These are phyloP conservation scores for Pestalotiopsis sp. DNA, from an alignment of 2,329 filamentous ascomycete species.

Conservation along the genomic window DNA sequence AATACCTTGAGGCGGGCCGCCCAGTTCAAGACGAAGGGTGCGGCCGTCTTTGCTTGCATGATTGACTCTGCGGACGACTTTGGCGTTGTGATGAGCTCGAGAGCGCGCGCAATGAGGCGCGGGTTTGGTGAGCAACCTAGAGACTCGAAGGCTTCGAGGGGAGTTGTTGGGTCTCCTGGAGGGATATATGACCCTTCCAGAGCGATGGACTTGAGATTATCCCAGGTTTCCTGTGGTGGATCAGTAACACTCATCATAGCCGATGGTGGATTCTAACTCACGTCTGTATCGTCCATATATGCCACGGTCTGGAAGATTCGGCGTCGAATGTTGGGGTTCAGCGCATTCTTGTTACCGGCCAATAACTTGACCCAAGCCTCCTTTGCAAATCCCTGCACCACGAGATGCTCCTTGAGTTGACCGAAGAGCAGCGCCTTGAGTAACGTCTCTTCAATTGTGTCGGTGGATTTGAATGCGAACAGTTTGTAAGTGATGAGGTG, in stretches of 20 bases:
- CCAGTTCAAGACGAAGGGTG: conserved; percentile 5
- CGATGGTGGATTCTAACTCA: background rate
- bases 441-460: background rate
- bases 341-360: conserved; percentile 4
- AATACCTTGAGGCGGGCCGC: background rate
- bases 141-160: conserved; percentile 2
- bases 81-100: conserved; percentile 1
- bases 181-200: conserved; percentile 4
- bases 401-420: conserved; percentile 9
- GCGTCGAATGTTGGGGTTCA: conserved; percentile 13
- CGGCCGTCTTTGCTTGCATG: background rate
- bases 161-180: background rate
- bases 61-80: background rate
- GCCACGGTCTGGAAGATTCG: conserved; percentile 9
- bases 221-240: background rate
- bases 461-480: background rate
- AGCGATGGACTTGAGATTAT: conserved; percentile 7
- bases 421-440: conserved; percentile 5
- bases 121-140: background rate
- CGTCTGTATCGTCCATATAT: background rate
- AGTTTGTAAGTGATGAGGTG: background rate
- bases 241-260: background rate
- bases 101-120: background rate
- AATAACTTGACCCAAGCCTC: conserved; percentile 1
- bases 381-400: background rate